Percentiles rank a stretch among this genome's conserved stretches.
phyloP scores from a whole-genome alignment of 1,139 yeast species.

The Blastobotrys elegans region DNA sequence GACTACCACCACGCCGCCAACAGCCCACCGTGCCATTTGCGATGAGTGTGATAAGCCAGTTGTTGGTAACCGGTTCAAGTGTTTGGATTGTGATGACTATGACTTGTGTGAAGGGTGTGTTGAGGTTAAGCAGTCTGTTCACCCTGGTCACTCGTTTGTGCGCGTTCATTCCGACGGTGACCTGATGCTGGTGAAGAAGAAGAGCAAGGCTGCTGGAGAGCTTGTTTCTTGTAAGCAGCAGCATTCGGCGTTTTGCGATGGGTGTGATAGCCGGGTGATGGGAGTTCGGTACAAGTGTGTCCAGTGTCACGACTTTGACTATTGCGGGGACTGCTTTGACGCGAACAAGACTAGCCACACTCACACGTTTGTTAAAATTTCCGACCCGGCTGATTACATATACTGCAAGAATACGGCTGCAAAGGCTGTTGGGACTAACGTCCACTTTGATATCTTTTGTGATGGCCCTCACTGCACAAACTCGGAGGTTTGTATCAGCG shows the following conservation, averaged over 20 bases:
- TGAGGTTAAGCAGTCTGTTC: constrained; percentile 7
- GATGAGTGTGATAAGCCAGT: constrained; percentile 22
- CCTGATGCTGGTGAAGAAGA: constrained; percentile 1
- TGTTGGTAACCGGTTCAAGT: constrained; percentile 39
- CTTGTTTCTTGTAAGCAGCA: neutral
- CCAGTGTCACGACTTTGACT: constrained; percentile 48
- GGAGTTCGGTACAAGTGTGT: constrained; percentile 44
- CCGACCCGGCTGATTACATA: constrained; percentile 12
- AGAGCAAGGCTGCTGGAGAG: neutral
- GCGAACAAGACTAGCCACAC: constrained; percentile 11
- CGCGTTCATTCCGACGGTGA: constrained; percentile 15
- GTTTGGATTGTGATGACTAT: constrained; percentile 48
- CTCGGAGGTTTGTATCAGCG: constrained; percentile 32
- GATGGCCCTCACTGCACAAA: constrained; percentile 39
- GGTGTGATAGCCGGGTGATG: constrained; percentile 18
- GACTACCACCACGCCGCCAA: neutral
- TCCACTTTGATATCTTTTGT: constrained; percentile 33
- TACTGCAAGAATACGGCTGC: constrained; percentile 10
- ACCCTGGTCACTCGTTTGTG: constrained; percentile 24
- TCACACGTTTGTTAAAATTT: constrained; percentile 24
- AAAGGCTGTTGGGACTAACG: too few species aligned
- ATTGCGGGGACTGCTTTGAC: constrained; percentile 42
- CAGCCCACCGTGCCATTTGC: constrained; percentile 16
- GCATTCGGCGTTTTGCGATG: constrained; percentile 23
- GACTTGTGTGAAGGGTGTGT: constrained; percentile 48